Percentiles rank a stretch among this genome's conserved stretches.
These are phyloP conservation scores for Yamadazyma tumulicola DNA, from an alignment of 805 yeast species.

Conservation along the genomic window DNA sequence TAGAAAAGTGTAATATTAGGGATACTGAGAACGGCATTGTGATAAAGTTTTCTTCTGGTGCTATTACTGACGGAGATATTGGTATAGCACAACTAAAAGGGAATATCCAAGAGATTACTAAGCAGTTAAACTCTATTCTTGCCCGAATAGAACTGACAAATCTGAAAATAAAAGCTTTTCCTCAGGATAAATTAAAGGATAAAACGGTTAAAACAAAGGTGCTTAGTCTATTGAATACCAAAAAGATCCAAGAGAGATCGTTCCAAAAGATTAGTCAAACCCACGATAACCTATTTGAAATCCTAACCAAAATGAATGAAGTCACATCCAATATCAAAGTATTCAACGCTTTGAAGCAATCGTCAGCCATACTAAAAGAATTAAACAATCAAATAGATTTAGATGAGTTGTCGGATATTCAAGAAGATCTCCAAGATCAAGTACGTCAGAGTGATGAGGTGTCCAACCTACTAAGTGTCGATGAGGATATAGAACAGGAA, in stretches of 20 bases:
- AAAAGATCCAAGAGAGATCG: constrained; percentile 6
- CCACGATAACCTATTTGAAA: constrained; percentile 18
- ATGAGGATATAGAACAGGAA: constrained; percentile 31
- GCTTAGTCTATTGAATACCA: constrained; percentile 3
- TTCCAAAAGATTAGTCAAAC: constrained; percentile 2
- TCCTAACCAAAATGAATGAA: constrained; percentile 33
- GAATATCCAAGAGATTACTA: constrained; percentile 17
- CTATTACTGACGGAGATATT: constrained; percentile 27
- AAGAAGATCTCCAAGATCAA: constrained; percentile 27
- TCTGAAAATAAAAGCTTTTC: constrained; percentile 13
- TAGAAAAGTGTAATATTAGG: constrained; percentile 9
- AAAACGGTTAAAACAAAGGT: constrained; percentile 17
- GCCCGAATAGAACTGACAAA: constrained; percentile 16
- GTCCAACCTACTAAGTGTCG: constrained; percentile 21
- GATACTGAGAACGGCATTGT: constrained; percentile 6
- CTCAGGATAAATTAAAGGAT: constrained; percentile 12
- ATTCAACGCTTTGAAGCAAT: constrained; percentile 22
- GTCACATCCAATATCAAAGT: constrained; percentile 26
- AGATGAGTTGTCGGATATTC: constrained; percentile 24
- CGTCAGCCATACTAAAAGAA: constrained; percentile 22
- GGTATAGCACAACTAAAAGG: constrained; percentile 25
- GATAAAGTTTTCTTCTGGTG: constrained; percentile 18
- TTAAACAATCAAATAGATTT: constrained; percentile 26
- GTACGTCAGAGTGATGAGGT: constrained; percentile 26
- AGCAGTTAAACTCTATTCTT: constrained; percentile 15